Conservation (phyloP, 331 rosid genomes). For the Malus hybrid region DNA sequence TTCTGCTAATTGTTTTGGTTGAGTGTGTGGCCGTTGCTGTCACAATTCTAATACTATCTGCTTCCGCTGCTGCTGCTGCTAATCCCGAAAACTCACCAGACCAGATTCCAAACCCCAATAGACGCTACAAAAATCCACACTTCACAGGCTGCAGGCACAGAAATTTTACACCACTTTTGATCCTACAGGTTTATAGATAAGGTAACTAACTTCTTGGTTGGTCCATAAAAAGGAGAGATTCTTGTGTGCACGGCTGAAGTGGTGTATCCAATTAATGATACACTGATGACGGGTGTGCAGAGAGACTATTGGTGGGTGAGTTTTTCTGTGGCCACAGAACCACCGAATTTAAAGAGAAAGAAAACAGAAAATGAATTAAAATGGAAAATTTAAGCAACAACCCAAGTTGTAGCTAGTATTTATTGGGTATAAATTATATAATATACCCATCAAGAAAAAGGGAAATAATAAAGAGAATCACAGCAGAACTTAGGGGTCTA, state of each 20-base stretch:
- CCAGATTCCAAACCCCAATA: slow-evolving; percentile 37
- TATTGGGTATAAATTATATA: background rate
- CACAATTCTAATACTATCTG: slow-evolving; percentile 18
- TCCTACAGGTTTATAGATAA: background rate
- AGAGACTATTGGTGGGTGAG: slow-evolving; percentile 15
- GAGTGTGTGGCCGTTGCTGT: background rate
- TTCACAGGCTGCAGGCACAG: slow-evolving; percentile 13
- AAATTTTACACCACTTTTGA: slow-evolving; percentile 15
- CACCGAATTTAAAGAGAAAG: slow-evolving; percentile 3
- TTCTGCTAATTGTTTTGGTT: slow-evolving; percentile 4
- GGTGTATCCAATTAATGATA: too few relatives aligned
- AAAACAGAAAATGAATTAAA: too few relatives aligned
- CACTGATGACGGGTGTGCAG: background rate
- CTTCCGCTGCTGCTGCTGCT: slow-evolving; percentile 18
- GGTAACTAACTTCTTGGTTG: background rate
- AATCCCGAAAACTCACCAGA: slow-evolving; percentile 35
- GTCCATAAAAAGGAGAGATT: background rate
- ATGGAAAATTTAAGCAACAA: background rate
- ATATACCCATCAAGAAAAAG: background rate
- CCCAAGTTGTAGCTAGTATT: background rate
- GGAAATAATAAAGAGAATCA: background rate
- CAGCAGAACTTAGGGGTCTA: background rate
- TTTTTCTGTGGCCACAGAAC: slow-evolving; percentile 11
- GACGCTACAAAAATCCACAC: slow-evolving; percentile 15
- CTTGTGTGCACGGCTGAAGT: too few relatives aligned